phyloP scores from a whole-genome alignment of 176 grass and related monocot species.

The Musa itinerans region DNA sequence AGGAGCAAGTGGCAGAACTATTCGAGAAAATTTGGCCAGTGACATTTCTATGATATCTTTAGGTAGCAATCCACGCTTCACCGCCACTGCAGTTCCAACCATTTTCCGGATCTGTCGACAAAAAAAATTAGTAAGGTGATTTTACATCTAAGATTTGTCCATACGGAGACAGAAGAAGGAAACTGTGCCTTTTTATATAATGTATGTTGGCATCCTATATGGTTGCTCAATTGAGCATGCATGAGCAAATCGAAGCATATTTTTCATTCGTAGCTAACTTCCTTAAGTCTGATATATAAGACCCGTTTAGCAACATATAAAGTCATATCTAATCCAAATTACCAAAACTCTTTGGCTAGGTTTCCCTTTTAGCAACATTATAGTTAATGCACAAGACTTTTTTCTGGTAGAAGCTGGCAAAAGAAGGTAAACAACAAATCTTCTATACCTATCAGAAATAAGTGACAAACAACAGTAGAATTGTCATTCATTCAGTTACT shows the following conservation, averaged over 20 bases:
- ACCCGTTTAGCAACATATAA: not conserved
- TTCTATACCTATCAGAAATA: too few species aligned
- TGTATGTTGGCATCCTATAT: too few species aligned
- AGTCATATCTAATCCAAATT: not conserved
- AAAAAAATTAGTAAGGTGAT: slow-evolving; percentile 17
- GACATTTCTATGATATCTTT: slow-evolving; percentile 71
- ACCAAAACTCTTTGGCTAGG: not conserved
- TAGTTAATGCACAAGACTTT: too few species aligned
- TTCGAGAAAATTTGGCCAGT: slow-evolving; percentile 77
- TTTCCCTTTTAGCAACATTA: too few species aligned
- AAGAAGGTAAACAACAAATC: too few species aligned
- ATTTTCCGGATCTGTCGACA: slow-evolving; percentile 74
- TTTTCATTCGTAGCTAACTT: too few species aligned
- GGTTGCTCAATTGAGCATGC: too few species aligned
- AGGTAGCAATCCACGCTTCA: slow-evolving; percentile 66
- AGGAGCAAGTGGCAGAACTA: slow-evolving; percentile 77
- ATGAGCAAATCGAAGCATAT: too few species aligned
- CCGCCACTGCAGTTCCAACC: slow-evolving; percentile 77
- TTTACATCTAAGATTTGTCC: not conserved
- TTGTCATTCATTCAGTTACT: too few species aligned
- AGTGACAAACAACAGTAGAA: too few species aligned
- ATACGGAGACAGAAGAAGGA: not conserved
- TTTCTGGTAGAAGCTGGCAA: too few species aligned
- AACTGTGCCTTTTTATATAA: too few species aligned
- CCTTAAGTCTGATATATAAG: not conserved